Evolutionary conservation across 2,329 filamentous ascomycete genomes (phyloP).

Genomic region (Bipolaris sorokiniana): DNA sequence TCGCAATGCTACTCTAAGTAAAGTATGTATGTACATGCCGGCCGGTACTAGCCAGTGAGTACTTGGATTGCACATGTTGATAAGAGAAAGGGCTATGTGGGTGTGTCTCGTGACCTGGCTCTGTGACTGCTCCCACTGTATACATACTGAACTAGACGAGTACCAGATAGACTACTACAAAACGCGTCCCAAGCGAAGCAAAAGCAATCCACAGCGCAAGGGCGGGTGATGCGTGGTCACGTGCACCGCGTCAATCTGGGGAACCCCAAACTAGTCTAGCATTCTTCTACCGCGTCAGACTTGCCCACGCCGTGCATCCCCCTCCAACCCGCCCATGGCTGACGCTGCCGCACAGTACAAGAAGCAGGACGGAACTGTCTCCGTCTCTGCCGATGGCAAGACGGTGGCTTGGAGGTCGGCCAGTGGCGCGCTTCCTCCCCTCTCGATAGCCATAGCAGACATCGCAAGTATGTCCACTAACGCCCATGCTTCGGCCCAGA

Average conservation of each 20-base stretch:
- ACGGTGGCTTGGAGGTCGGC: slow-evolving; percentile 82
- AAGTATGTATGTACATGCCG: no score
- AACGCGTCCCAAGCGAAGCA: neutral
- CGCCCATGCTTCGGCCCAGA: slow-evolving; percentile 4
- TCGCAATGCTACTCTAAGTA: no score
- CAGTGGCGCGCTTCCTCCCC: slow-evolving; percentile 64
- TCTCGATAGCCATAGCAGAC: slow-evolving; percentile 74
- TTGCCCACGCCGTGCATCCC: neutral
- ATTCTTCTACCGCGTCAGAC: slow-evolving; percentile 9
- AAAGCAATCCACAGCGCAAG: neutral
- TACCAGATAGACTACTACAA: no score
- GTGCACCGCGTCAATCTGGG: slow-evolving; percentile 21
- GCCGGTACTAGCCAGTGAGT: no score
- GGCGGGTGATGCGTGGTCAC: slow-evolving; percentile 17
- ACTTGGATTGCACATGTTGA: no score
- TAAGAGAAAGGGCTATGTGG: no score
- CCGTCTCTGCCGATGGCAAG: slow-evolving; percentile 73
- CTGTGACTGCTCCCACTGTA: neutral
- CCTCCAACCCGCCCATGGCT: slow-evolving; percentile 40
- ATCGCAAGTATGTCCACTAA: slow-evolving; percentile 73
- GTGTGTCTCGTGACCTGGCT: neutral
- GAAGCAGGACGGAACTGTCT: slow-evolving; percentile 90
- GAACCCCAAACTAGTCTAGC: slow-evolving; percentile 21
- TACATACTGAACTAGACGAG: no score
- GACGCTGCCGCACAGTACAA: slow-evolving; percentile 69